Evolutionary conservation across 2,329 filamentous ascomycete genomes (phyloP).

Genomic region (Hypocrella siamensis): DNA sequence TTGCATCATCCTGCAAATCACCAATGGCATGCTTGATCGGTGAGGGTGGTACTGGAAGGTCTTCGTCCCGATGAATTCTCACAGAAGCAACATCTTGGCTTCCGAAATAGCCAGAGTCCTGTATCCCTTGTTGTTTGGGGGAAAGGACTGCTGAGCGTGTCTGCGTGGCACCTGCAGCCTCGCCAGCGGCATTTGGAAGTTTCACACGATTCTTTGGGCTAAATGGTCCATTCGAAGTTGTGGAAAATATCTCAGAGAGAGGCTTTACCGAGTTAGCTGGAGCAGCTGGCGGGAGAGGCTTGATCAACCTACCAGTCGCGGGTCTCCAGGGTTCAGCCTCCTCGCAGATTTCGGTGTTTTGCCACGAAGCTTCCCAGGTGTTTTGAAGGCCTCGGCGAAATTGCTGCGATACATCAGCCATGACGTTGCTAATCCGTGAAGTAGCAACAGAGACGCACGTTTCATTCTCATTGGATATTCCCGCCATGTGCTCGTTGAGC

Average conservation of each 20-base stretch:
- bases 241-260: slow-evolving; percentile 41
- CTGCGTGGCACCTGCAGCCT: no score
- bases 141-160: slow-evolving; percentile 14
- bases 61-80: slow-evolving; percentile 10
- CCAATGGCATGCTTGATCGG: no score
- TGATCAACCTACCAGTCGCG: slow-evolving; percentile 42
- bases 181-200: no score
- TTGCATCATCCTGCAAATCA: no score
- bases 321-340: slow-evolving; percentile 41
- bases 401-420: slow-evolving; percentile 40
- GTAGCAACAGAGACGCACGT: slow-evolving; percentile 40
- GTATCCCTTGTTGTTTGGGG: slow-evolving; percentile 13
- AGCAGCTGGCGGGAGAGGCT: not conserved
- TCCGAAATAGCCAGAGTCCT: slow-evolving; percentile 59
- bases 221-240: slow-evolving; percentile 39
- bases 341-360: slow-evolving; percentile 62
- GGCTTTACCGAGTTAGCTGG: slow-evolving; percentile 28
- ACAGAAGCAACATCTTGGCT: slow-evolving; percentile 32
- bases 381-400: slow-evolving; percentile 91
- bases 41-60: no score
- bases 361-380: slow-evolving; percentile 66
- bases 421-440: not conserved
- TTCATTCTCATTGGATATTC: slow-evolving; percentile 76
- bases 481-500: slow-evolving; percentile 96
- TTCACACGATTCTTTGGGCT: slow-evolving; percentile 32